phyloP scores from a whole-genome alignment of 345 rosid species.

The Nasturtium officinale region DNA sequence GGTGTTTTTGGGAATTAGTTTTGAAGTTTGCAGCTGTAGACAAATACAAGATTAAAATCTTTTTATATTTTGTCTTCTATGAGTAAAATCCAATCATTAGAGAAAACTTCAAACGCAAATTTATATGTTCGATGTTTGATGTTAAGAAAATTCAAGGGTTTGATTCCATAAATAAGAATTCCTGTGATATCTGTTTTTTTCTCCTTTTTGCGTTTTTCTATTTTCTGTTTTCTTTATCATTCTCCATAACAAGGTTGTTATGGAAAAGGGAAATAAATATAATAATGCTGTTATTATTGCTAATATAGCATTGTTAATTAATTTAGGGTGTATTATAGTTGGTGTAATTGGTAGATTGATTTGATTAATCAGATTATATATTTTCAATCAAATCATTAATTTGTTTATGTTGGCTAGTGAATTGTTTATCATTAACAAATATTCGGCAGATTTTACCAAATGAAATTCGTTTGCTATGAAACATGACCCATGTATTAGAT shows the following conservation, averaged over 20 bases:
- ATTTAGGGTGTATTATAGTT: not conserved
- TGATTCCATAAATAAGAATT: conserved; percentile 32
- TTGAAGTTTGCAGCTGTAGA: not conserved
- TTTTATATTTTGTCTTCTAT: not conserved
- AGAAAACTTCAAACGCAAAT: not conserved
- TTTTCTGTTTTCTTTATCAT: conserved; percentile 12
- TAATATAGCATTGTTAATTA: not conserved
- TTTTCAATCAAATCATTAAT: too few species aligned
- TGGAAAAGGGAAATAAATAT: not conserved
- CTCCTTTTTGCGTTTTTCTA: conserved; percentile 25
- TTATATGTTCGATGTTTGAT: conserved; percentile 24
- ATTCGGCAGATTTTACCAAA: not conserved
- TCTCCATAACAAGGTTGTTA: conserved; percentile 10
- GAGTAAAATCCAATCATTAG: conserved; percentile 16
- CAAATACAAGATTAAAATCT: not conserved
- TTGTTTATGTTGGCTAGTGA: too few species aligned
- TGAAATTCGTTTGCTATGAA: not conserved
- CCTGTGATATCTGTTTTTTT: conserved; percentile 21
- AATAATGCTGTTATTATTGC: conserved; percentile 16
- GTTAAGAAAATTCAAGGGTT: conserved; percentile 6
- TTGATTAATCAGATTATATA: not conserved
- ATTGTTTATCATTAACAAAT: not conserved
- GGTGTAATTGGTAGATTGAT: not conserved
- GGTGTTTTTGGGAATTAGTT: not conserved
- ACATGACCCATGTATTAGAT: not conserved